These are phyloP conservation scores for Talaromyces liani DNA, from an alignment of 495 filamentous ascomycete species.

Conservation along the genomic window DNA sequence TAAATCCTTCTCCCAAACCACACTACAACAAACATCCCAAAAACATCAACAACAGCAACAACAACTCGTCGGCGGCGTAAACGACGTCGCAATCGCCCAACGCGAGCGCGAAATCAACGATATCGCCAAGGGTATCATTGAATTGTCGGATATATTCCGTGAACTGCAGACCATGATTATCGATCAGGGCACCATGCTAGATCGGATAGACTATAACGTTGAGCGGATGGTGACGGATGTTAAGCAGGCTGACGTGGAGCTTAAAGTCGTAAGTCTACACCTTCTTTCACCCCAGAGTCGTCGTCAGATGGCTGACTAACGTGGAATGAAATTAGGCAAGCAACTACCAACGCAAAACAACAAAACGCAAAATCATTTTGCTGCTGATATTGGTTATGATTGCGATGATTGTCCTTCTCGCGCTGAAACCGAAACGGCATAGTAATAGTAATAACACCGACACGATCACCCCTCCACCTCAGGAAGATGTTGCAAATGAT, in stretches of 20 bases:
- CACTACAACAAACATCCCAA: slow-evolving; percentile 67
- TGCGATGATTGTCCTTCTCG: slow-evolving; percentile 77
- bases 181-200: slow-evolving; percentile 95
- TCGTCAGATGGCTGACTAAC: not conserved
- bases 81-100: slow-evolving; percentile 81
- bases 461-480: slow-evolving; percentile 15
- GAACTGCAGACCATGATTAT: slow-evolving; percentile 96
- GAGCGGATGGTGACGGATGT: slow-evolving; percentile 86
- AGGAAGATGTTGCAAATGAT: slow-evolving; percentile 8
- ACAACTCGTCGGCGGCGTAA: slow-evolving; percentile 48
- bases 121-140: slow-evolving; percentile 96
- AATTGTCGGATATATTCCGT: slow-evolving; percentile 91
- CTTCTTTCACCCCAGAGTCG: not conserved
- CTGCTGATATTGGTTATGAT: slow-evolving; percentile 75
- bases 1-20: slow-evolving; percentile 83
- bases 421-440: slow-evolving; percentile 70
- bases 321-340: slow-evolving; percentile 43
- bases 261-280: slow-evolving; percentile 58
- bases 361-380: slow-evolving; percentile 85
- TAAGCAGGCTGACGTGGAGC: slow-evolving; percentile 84
- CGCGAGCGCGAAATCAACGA: slow-evolving; percentile 96
- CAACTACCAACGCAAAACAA: slow-evolving; percentile 81
- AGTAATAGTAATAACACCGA: slow-evolving; percentile 10
- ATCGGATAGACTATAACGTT: slow-evolving; percentile 97
- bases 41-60: slow-evolving; percentile 20